Conservation (phyloP, 73 alveolate genomes). For the Paraurostyla sp. region DNA sequence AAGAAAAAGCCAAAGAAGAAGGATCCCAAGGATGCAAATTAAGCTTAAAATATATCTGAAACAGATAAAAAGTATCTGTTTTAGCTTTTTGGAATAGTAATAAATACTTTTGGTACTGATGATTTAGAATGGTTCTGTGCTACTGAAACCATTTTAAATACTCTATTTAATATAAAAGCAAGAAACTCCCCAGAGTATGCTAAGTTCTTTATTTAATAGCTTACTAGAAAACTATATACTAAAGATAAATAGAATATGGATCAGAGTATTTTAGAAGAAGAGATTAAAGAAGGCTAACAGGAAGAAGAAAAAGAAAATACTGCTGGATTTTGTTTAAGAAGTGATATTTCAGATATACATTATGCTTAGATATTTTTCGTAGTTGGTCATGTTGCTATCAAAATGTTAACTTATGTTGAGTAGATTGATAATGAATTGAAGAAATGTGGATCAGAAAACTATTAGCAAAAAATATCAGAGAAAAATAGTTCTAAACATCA, state of each 20-base stretch:
- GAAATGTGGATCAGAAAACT: conserved; percentile 30
- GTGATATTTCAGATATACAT: conserved; percentile 72
- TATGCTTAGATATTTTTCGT: conserved; percentile 89
- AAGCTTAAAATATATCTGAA: too few species aligned
- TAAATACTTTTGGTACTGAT: conserved; percentile 40
- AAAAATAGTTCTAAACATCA: conserved; percentile 34
- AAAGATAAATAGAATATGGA: neutral
- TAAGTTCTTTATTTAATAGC: neutral
- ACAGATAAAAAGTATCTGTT: conserved; percentile 23
- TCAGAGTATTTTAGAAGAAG: conserved; percentile 75
- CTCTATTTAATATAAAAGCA: conserved; percentile 31
- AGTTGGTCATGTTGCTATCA: conserved; percentile 91
- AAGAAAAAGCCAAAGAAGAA: neutral
- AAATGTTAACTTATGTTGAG: conserved; percentile 91
- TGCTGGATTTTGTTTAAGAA: conserved; percentile 2
- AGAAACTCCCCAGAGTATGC: conserved; percentile 62
- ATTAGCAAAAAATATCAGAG: conserved; percentile 61
- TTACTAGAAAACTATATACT: neutral
- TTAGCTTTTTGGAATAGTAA: neutral
- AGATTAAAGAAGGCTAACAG: conserved; percentile 74
- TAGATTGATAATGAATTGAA: conserved; percentile 72
- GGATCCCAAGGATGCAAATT: too few species aligned
- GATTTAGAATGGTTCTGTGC: conserved; percentile 64
- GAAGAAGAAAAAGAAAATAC: neutral
- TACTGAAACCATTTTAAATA: conserved; percentile 22